Percentiles rank a stretch among this genome's conserved stretches.
Conservation (phyloP, 1,284 basidiomycete species). For the Fomitopsis pinicola region DNA sequence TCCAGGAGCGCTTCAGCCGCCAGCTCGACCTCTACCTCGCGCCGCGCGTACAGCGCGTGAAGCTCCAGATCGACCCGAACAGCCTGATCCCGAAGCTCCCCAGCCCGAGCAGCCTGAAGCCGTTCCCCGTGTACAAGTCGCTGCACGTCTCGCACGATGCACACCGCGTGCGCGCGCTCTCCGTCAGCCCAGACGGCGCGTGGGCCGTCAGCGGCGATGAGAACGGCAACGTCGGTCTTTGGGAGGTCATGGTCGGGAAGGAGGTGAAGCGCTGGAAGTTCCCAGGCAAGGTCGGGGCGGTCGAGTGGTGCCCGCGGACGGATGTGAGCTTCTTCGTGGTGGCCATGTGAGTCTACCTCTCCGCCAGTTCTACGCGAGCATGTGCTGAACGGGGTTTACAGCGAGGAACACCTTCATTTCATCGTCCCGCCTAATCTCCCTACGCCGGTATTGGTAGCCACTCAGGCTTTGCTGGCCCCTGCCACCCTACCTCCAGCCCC, state of each 20-base stretch:
- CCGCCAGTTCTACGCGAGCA: neutral
- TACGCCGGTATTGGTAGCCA: constrained; percentile 51
- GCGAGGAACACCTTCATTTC: constrained; percentile 79
- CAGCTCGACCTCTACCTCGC: constrained; percentile 98
- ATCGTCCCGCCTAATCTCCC: constrained; percentile 79
- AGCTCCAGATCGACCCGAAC: constrained; percentile 88
- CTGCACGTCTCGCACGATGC: constrained; percentile 72
- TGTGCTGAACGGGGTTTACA: constrained; percentile 26
- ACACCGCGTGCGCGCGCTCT: constrained; percentile 72
- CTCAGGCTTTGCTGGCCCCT: constrained; percentile 65
- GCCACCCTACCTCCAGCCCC: constrained; percentile 56
- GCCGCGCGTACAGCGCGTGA: constrained; percentile 84
- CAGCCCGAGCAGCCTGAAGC: constrained; percentile 85
- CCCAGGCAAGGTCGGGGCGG: constrained; percentile 73
- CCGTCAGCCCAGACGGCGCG: constrained; percentile 83
- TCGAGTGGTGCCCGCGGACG: constrained; percentile 92
- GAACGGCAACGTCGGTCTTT: constrained; percentile 81
- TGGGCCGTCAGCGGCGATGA: constrained; percentile 96
- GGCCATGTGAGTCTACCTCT: constrained; percentile 58
- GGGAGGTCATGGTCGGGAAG: constrained; percentile 92
- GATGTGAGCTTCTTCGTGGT: constrained; percentile 83
- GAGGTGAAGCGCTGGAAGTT: constrained; percentile 91
- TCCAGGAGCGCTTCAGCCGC: constrained; percentile 92
- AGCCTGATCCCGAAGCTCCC: constrained; percentile 96
- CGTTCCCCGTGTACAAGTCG: constrained; percentile 89